Percentiles rank a stretch among this genome's conserved stretches.
phyloP scores from a whole-genome alignment of 768 basidiomycete genomes.

The Agaricus blazei region DNA sequence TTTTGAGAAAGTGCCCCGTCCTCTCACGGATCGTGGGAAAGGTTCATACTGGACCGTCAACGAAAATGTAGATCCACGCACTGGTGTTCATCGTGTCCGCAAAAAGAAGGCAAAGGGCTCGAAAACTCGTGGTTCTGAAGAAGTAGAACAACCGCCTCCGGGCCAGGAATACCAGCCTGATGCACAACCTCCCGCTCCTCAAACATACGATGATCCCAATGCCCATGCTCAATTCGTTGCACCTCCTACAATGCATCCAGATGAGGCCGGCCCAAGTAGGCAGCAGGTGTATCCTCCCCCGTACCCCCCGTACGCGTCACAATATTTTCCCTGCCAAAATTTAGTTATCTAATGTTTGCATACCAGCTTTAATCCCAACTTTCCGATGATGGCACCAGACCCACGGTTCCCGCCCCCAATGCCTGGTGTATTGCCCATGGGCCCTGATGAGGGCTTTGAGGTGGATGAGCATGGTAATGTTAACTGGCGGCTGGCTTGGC shows the following conservation, averaged over 20 bases:
- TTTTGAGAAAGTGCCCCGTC: conserved; percentile 89
- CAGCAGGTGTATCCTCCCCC: conserved; percentile 33
- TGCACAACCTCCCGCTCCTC: conserved; percentile 15
- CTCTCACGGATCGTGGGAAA: conserved; percentile 85
- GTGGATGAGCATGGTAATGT: conserved; percentile 76
- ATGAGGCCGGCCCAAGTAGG: conserved; percentile 57
- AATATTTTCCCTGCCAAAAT: conserved; percentile 30
- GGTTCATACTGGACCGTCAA: conserved; percentile 93
- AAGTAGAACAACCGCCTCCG: conserved; percentile 34
- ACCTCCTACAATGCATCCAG: conserved; percentile 50
- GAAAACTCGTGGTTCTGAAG: conserved; percentile 45
- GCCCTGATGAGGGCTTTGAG: conserved; percentile 61
- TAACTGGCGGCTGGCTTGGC: conserved; percentile 75
- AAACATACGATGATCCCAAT: conserved; percentile 48
- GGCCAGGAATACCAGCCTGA: conserved; percentile 53
- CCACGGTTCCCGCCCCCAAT: conserved; percentile 50
- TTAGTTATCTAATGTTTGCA: conserved; percentile 10
- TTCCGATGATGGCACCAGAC: conserved; percentile 60
- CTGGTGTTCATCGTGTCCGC: conserved; percentile 83
- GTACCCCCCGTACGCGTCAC: conserved; percentile 56
- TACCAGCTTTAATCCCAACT: conserved; percentile 68
- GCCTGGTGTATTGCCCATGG: conserved; percentile 51
- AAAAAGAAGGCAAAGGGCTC: conserved; percentile 76
- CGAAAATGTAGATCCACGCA: conserved; percentile 84
- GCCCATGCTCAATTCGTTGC: conserved; percentile 42